Base-by-base conservation (phyloP, 768 basidiomycete species). In the Nevesoporus exiguus region DNA sequence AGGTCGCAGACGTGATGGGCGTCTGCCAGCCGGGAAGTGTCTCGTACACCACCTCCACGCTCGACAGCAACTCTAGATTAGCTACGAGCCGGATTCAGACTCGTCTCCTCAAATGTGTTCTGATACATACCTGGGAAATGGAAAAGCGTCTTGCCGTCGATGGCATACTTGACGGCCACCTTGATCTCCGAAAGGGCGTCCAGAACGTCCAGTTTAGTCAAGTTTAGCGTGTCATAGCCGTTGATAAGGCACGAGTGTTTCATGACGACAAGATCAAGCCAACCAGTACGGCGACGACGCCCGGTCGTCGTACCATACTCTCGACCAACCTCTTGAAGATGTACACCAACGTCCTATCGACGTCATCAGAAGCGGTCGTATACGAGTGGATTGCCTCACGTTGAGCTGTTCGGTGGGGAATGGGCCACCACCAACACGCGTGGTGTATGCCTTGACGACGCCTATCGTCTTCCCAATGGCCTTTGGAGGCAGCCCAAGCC, bases 381-480 rank as follows among this genome's bases (percentile, higher is more conserved):
- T 22, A 49, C 29, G 10, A 14, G n/a, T 22, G 43, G 48, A 21
- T 55, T 22, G 42, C 75, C 85, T 53, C 47, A 92, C 89, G 71
- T 94, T 88, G 52, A 97, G 80, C 69, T 93, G 91, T 71, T 99
- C 97, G 0, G 91, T 93, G 8, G 97, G 94, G 80, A 99, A 98
- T 4, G 97, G 97, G 0, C 97, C 97, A 36, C 93, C 92, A n/a
- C 97, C 97, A 22, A 99, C 97, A 25, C 97, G 83, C 1, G 97
- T 98, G 17, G 97, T 98, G 71, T 99, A 99, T 0, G 97, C 97
- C 72, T 98, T 99, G 67, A 98, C 78, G 55, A 99, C 97, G 43
- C 97, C 97, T 61, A 95, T 88, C 24, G 86, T 78, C 45, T 84
- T 82, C n/a, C 89, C 90, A 58, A 99, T 85, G 60, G 81, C 73